Conservation (phyloP, 345 rosid genomes). For the Populus pruinosa region DNA sequence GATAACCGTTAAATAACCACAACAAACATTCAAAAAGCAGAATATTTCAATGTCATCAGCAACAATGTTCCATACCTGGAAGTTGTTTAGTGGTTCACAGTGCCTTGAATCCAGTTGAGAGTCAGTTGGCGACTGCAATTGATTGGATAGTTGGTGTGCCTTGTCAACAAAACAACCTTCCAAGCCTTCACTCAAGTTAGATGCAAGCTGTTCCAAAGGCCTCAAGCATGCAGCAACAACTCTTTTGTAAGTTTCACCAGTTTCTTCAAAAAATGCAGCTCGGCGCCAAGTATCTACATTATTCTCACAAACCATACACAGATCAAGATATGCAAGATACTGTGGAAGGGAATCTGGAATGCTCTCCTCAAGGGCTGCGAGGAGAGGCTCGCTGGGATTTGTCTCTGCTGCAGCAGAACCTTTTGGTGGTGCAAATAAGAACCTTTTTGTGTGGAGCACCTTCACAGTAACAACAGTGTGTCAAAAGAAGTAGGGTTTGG, state of each 20-base stretch:
- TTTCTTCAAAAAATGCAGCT: conserved; percentile 95
- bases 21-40: not conserved
- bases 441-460: conserved; percentile 81
- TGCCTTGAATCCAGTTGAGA: conserved; percentile 44
- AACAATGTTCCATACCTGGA: conserved; percentile 51
- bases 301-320: conserved; percentile 86
- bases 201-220: conserved; percentile 77
- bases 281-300: conserved; percentile 93
- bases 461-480: conserved; percentile 24
- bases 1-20: not conserved
- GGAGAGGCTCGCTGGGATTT: conserved; percentile 91
- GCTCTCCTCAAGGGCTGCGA: conserved; percentile 78
- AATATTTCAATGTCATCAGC: not conserved
- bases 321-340: conserved; percentile 90
- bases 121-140: conserved; percentile 41
- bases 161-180: conserved; percentile 49
- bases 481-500: not conserved
- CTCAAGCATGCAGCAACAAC: conserved; percentile 66
- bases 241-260: conserved; percentile 85
- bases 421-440: conserved; percentile 75
- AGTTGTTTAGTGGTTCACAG: conserved; percentile 53
- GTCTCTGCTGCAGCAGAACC: conserved; percentile 99
- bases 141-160: conserved; percentile 40
- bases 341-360: conserved; percentile 63
- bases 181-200: conserved; percentile 51